These are phyloP conservation scores for Solanum medicagineum DNA, from an alignment of 257 asterid species.

Conservation along the genomic window DNA sequence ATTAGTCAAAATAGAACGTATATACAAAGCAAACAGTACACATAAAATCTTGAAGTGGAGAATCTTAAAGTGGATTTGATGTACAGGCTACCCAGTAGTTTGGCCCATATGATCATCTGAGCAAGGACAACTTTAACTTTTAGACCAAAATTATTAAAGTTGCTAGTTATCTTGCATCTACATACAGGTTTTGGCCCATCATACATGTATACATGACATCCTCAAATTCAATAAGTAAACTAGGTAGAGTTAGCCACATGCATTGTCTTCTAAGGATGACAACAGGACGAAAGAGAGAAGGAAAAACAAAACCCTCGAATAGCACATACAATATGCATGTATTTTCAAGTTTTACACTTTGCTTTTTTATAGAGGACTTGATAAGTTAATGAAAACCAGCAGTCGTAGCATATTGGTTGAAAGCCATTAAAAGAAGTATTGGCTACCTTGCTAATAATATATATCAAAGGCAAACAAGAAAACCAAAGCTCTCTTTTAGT, in stretches of 20 bases:
- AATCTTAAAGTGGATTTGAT: background rate
- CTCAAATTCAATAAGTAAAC: background rate
- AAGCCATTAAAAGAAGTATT: too few species aligned
- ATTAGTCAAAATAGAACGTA: too few species aligned
- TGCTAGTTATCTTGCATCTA: background rate
- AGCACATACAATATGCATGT: too few species aligned
- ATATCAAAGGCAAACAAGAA: too few species aligned
- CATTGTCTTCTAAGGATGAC: background rate
- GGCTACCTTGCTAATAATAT: too few species aligned
- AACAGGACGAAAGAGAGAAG: background rate
- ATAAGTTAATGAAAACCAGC: too few species aligned
- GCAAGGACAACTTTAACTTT: background rate
- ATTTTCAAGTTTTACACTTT: too few species aligned
- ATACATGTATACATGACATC: background rate
- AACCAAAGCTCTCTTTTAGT: too few species aligned
- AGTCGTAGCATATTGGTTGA: too few species aligned
- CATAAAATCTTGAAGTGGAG: background rate
- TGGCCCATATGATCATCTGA: background rate
- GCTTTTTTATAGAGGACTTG: too few species aligned
- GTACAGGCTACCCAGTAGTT: background rate
- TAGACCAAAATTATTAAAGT: background rate
- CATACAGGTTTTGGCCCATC: background rate
- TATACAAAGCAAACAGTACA: background rate
- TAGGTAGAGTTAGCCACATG: background rate
- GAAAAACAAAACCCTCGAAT: too few species aligned